These are phyloP conservation scores for Pyrus pyrifolia DNA, from an alignment of 306 rosid species.

Conservation along the genomic window DNA sequence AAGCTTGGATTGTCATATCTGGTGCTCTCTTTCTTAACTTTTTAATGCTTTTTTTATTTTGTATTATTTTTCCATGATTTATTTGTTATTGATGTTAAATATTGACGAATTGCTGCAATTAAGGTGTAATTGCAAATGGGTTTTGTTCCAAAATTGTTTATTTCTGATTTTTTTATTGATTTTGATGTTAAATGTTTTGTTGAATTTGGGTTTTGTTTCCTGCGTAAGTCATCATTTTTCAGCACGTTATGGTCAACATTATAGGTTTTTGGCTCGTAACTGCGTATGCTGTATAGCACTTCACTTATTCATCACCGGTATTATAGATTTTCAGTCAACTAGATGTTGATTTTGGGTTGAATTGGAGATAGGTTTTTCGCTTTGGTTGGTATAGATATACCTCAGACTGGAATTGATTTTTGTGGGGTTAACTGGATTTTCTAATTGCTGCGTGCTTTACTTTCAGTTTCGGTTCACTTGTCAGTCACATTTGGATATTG, in stretches of 20 bases:
- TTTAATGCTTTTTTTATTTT: background rate
- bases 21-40: conserved; percentile 32
- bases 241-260: background rate
- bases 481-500: background rate
- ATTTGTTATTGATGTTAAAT: background rate
- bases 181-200: background rate
- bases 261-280: background rate
- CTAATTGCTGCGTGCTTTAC: background rate
- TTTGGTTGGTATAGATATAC: background rate
- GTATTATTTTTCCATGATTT: background rate
- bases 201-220: background rate
- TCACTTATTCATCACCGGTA: background rate
- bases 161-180: background rate
- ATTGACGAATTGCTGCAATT: background rate
- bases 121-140: conserved; percentile 10
- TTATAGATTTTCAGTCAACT: background rate
- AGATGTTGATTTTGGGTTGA: background rate
- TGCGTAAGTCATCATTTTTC: background rate
- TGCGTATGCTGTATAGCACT: background rate
- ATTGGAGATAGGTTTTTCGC: background rate
- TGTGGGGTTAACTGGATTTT: background rate
- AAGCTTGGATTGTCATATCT: conserved; percentile 79
- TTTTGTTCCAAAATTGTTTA: background rate
- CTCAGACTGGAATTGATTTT: background rate
- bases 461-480: background rate